Percentiles rank a stretch among this genome's conserved stretches.
These are phyloP conservation scores for Lodderomyces pseudojiufengensis DNA, from an alignment of 1,139 yeast genomes.

Conservation along the genomic window DNA sequence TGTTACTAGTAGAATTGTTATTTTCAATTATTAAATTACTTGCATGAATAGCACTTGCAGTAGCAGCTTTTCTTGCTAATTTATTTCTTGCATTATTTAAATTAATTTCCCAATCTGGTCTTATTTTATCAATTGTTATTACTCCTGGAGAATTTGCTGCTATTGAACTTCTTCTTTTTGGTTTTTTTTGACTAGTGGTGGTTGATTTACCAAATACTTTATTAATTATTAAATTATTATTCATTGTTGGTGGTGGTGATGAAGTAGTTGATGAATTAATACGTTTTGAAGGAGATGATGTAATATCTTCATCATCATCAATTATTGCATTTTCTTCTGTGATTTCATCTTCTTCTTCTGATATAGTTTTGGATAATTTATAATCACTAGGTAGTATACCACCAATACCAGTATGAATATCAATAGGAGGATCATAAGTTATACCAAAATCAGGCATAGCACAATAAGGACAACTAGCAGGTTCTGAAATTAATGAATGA, in stretches of 20 bases:
- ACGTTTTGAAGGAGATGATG: too few relatives aligned
- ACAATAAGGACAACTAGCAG: conserved; percentile 92
- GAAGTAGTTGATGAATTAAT: conserved; percentile 8
- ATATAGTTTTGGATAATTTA: conserved; percentile 8
- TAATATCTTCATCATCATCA: conserved; percentile 13
- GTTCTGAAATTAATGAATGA: conserved; percentile 72
- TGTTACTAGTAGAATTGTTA: background rate
- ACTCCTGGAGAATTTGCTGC: conserved; percentile 65
- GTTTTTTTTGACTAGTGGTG: too few relatives aligned
- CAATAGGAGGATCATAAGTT: conserved; percentile 63
- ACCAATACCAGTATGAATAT: conserved; percentile 51
- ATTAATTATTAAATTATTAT: background rate
- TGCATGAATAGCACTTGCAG: conserved; percentile 92
- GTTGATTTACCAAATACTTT: background rate
- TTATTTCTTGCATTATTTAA: conserved; percentile 68
- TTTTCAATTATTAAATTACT: conserved; percentile 52
- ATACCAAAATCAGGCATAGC: conserved; percentile 86
- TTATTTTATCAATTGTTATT: conserved; percentile 70
- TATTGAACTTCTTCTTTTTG: conserved; percentile 39
- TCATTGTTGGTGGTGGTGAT: conserved; percentile 9
- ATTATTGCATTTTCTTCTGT: conserved; percentile 9
- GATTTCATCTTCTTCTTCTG: conserved; percentile 1
- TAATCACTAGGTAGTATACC: conserved; percentile 43
- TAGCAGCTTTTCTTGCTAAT: conserved; percentile 83
- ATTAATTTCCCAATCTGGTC: conserved; percentile 91